These are phyloP conservation scores for Citrus cavaleriei DNA, from an alignment of 345 rosid genomes.

Conservation along the genomic window DNA sequence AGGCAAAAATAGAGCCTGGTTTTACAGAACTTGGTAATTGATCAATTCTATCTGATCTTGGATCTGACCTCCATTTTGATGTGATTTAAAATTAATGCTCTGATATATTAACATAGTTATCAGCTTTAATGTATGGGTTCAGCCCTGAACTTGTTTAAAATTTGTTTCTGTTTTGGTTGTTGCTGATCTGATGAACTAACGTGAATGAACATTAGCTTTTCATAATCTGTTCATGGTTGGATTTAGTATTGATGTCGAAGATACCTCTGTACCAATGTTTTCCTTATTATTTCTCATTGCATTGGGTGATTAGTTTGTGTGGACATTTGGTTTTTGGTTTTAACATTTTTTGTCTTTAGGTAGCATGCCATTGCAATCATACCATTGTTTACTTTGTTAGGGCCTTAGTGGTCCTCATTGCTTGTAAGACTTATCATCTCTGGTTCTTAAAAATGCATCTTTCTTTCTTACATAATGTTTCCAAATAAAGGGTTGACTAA, in stretches of 20 bases:
- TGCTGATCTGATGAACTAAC: neutral
- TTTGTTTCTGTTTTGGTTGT: neutral
- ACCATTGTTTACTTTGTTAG: neutral
- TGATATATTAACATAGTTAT: neutral
- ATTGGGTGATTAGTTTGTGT: too few species aligned
- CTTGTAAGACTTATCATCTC: neutral
- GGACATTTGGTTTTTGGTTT: neutral
- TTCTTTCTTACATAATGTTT: neutral
- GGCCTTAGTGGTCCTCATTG: neutral
- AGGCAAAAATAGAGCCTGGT: conserved; percentile 95
- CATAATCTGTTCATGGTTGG: neutral
- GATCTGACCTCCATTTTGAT: neutral
- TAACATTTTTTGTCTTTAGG: neutral
- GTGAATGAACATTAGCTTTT: neutral
- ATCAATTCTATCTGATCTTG: neutral
- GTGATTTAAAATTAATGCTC: neutral
- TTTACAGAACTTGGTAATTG: conserved; percentile 89
- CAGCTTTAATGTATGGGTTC: neutral
- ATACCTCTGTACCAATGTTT: neutral
- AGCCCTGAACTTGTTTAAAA: neutral
- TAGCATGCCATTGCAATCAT: neutral
- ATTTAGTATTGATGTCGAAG: neutral
- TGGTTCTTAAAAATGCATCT: neutral
- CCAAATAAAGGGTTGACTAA: neutral
- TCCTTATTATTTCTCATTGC: neutral